Conservation (phyloP, 2,329 filamentous ascomycete genomes). For the Diaporthe citrichinensis region DNA sequence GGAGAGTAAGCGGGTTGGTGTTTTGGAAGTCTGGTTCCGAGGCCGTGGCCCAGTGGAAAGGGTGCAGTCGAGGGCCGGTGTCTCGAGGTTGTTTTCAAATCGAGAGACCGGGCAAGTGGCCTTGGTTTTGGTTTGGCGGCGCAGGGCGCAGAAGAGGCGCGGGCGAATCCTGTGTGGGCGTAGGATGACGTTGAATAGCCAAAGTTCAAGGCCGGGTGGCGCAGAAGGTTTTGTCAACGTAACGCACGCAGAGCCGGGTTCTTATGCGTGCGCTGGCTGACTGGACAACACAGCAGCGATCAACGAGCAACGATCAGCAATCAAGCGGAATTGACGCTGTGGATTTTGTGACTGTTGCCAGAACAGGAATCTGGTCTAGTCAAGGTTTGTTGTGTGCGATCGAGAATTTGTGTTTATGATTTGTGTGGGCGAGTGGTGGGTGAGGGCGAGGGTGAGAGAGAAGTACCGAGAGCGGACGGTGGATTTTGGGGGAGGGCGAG, state of each 20-base stretch:
- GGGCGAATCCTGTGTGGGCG: constrained; percentile 35
- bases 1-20: constrained; percentile 34
- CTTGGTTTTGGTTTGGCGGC: constrained; percentile 23
- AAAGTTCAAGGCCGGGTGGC: constrained; percentile 16
- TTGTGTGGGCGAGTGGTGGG: neutral
- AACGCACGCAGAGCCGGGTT: constrained; percentile 12
- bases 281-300: constrained; percentile 4
- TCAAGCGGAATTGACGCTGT: neutral
- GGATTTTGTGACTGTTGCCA: neutral
- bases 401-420: constrained; percentile 7
- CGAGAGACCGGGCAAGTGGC: constrained; percentile 34
- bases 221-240: constrained; percentile 20
- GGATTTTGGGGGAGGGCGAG: constrained; percentile 11
- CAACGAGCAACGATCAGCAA: constrained; percentile 11
- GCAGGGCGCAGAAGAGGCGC: constrained; percentile 27
- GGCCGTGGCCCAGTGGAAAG: constrained; percentile 36
- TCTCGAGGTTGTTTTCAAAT: constrained; percentile 36
- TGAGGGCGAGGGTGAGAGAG: neutral
- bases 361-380: neutral
- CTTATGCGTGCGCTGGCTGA: neutral
- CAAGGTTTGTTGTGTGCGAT: neutral
- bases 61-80: constrained; percentile 31
- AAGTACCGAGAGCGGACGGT: constrained; percentile 15
- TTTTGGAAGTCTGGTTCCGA: constrained; percentile 33
- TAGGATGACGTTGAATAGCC: constrained; percentile 35